Conservation (phyloP, 345 rosid genomes). For the Populus davidiana region DNA sequence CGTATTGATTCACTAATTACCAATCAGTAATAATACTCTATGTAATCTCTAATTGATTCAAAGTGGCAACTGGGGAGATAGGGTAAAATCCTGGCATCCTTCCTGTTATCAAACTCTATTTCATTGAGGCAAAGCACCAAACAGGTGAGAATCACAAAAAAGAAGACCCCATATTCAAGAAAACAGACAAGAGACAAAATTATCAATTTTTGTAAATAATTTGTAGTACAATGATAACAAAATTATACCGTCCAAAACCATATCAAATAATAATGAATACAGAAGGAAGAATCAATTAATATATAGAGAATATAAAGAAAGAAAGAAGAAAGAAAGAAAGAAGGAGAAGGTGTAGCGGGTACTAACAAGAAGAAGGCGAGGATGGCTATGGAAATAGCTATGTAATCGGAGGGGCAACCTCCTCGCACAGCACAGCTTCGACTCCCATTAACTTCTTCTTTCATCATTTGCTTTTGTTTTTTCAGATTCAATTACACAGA, state of each 20-base stretch:
- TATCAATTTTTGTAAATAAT: background rate
- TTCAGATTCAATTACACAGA: background rate
- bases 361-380: constrained; percentile 60
- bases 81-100: no score
- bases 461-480: background rate
- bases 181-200: background rate
- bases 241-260: background rate
- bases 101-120: background rate
- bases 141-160: constrained; percentile 11
- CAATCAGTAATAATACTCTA: no score
- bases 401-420: constrained; percentile 86
- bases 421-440: constrained; percentile 55
- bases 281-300: background rate
- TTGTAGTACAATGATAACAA: no score
- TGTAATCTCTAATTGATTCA: no score
- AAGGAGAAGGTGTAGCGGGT: background rate
- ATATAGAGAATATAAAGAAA: background rate
- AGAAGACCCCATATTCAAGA: background rate
- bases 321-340: no score
- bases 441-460: constrained; percentile 32
- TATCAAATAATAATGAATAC: background rate
- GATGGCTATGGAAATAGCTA: constrained; percentile 55
- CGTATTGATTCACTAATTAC: no score
- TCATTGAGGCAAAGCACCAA: constrained; percentile 27
- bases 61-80: no score